Evolutionary conservation across 176 grass and related monocot genomes (phyloP).

Genomic region (Phoenix roebelenii): DNA sequence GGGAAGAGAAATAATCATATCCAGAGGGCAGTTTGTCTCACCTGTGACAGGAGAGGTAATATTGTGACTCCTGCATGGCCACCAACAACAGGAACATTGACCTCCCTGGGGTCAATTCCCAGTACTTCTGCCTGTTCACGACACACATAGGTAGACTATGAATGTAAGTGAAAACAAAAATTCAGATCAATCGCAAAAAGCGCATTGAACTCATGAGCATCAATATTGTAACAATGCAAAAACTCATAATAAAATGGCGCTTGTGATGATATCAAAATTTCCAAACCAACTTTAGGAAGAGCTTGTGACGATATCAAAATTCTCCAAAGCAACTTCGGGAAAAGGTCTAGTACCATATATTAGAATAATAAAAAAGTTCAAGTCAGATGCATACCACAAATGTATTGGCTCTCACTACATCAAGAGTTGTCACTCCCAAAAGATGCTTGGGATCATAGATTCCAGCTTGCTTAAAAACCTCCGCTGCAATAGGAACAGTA

Average conservation of each 20-base stretch:
- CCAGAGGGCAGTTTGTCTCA: not conserved
- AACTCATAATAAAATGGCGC: too few relatives aligned
- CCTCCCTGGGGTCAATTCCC: conserved; percentile 66
- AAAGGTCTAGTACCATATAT: not conserved
- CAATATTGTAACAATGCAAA: too few relatives aligned
- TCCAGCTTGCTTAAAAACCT: conserved; percentile 95
- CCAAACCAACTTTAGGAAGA: not conserved
- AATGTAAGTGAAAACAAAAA: not conserved
- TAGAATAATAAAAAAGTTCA: not conserved
- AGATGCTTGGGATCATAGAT: conserved; percentile 80
- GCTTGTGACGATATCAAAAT: not conserved
- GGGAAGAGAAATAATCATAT: not conserved
- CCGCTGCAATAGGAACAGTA: conserved; percentile 89
- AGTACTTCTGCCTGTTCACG: conserved; percentile 59
- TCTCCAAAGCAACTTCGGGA: not conserved
- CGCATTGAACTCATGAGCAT: too few relatives aligned
- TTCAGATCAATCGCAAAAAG: too few relatives aligned
- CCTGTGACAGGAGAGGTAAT: conserved; percentile 85
- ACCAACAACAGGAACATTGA: conserved; percentile 84
- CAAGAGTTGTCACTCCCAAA: conserved; percentile 90
- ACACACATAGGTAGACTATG: not conserved
- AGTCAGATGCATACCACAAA: conserved; percentile 62
- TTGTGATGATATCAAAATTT: not conserved
- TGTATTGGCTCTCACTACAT: conserved; percentile 96
- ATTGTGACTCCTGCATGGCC: conserved; percentile 81